Percentiles rank a stretch among this genome's conserved stretches.
These are phyloP conservation scores for Dentipellis sp. DNA, from an alignment of 768 basidiomycete genomes.

Conservation along the genomic window DNA sequence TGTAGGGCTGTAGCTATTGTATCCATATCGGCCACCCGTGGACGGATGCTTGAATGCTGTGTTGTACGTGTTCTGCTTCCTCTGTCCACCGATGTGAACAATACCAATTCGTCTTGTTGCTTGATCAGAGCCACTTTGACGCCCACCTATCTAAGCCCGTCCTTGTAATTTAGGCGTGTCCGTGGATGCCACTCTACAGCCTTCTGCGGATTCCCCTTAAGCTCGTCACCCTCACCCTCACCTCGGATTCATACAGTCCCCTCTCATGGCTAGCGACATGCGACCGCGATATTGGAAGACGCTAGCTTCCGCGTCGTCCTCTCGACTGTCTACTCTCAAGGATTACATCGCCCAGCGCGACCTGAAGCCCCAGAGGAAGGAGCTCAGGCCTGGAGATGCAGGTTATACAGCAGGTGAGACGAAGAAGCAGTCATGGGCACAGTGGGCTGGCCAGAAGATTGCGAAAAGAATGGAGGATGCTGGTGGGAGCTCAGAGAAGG, in stretches of 20 bases:
- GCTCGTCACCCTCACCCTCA: not conserved
- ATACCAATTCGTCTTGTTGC: not conserved
- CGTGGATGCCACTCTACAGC: not conserved
- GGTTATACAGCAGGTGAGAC: constrained; percentile 15
- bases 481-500: constrained; percentile 29
- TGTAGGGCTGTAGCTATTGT: too few relatives aligned
- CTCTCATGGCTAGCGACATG: constrained; percentile 23
- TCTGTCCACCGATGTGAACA: not conserved
- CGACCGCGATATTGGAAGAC: constrained; percentile 20
- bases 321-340: constrained; percentile 31
- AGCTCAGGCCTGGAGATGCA: constrained; percentile 15
- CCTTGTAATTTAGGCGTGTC: not conserved
- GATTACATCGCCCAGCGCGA: constrained; percentile 42
- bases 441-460: constrained; percentile 52
- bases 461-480: constrained; percentile 15
- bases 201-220: not conserved
- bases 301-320: constrained; percentile 23
- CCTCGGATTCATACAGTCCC: not conserved
- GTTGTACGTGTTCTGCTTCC: not conserved
- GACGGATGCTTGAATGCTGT: not conserved
- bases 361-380: constrained; percentile 17
- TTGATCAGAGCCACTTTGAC: not conserved
- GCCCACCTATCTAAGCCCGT: not conserved
- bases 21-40: too few relatives aligned
- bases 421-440: constrained; percentile 39